Evolutionary conservation across 768 basidiomycete species (phyloP).

Genomic region (Dentipellis fragilis): DNA sequence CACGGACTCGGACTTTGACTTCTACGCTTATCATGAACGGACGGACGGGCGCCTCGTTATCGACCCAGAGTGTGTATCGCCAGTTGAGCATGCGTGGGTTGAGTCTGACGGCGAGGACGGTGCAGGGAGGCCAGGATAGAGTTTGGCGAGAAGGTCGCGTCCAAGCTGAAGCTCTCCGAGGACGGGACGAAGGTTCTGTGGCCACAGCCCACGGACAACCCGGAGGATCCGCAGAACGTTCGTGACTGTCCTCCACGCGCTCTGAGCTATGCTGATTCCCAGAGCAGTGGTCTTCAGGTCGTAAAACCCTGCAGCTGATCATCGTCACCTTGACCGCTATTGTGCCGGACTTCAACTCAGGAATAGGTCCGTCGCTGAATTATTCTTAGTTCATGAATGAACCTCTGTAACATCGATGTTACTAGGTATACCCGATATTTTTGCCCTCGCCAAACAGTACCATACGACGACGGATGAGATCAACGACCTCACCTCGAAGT

Average conservation of each 20-base stretch:
- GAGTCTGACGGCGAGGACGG: not conserved
- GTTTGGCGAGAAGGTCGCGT: slow-evolving; percentile 44
- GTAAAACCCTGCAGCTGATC: slow-evolving; percentile 46
- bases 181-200: slow-evolving; percentile 53
- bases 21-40: slow-evolving; percentile 37
- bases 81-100: too few species aligned
- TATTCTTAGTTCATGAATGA: not conserved
- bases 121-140: slow-evolving; percentile 50
- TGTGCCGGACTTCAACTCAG: slow-evolving; percentile 60
- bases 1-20: slow-evolving; percentile 18
- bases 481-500: slow-evolving; percentile 53
- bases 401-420: not conserved
- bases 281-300: slow-evolving; percentile 38
- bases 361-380: slow-evolving; percentile 37
- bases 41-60: slow-evolving; percentile 49
- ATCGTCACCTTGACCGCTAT: slow-evolving; percentile 56
- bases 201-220: slow-evolving; percentile 58
- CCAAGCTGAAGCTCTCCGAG: slow-evolving; percentile 40
- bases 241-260: slow-evolving; percentile 3
- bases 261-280: not conserved
- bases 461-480: slow-evolving; percentile 45
- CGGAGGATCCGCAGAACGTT: slow-evolving; percentile 54
- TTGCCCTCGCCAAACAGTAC: slow-evolving; percentile 45
- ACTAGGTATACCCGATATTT: slow-evolving; percentile 51
- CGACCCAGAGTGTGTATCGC: slow-evolving; percentile 42